A percentile compares a stretch with the other conserved stretches of the same genome.
Conservation (phyloP, 768 basidiomycete species). For the Tylopilus rubrobrunneus region DNA sequence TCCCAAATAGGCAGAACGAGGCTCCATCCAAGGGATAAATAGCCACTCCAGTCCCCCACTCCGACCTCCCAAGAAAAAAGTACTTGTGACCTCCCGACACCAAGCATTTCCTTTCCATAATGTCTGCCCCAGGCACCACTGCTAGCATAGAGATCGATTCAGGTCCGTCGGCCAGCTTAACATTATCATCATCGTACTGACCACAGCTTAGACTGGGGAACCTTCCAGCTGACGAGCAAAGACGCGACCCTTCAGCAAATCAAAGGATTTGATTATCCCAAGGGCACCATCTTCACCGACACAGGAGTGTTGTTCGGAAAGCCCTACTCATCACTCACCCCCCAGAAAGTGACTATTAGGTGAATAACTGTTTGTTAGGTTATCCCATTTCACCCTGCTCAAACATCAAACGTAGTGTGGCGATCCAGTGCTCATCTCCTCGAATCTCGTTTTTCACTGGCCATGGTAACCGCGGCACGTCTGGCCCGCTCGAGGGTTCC, state of each 20-base stretch:
- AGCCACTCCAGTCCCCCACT: neutral
- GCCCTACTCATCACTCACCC: neutral
- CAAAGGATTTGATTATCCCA: neutral
- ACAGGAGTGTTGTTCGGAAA: neutral
- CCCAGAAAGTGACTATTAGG: neutral
- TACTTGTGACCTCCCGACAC: neutral
- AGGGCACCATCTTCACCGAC: neutral
- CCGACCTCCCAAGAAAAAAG: neutral
- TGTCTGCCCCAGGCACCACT: neutral
- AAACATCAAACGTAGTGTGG: neutral
- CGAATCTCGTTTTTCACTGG: neutral
- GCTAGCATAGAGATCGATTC: neutral
- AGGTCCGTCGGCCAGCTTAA: neutral
- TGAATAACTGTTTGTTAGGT: neutral
- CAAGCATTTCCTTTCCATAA: neutral
- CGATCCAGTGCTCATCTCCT: neutral
- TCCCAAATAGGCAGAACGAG: neutral
- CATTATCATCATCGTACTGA: neutral
- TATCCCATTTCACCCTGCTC: neutral
- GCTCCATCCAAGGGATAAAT: neutral
- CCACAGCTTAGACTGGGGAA: neutral
- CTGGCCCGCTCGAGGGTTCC: neutral
- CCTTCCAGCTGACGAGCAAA: neutral
- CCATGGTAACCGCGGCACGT: neutral
- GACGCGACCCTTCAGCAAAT: neutral